Conservation (phyloP, 192 early-diverging fungal species). For the Entomortierella parvispora region DNA sequence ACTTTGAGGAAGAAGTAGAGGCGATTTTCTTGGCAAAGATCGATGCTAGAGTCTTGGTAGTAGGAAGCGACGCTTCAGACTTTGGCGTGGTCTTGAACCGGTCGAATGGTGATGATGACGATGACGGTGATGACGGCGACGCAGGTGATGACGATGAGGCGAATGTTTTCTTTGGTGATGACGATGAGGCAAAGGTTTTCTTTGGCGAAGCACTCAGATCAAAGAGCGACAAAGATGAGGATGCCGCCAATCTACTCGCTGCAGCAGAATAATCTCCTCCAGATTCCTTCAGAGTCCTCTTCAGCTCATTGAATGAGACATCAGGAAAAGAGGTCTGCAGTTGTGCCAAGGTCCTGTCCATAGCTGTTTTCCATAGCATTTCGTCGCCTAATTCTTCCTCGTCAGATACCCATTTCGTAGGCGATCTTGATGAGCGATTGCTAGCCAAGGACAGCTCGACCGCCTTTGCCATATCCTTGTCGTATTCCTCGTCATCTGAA, state of each 20-base stretch:
- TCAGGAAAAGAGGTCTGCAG: constrained; percentile 31
- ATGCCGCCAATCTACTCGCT: constrained; percentile 10
- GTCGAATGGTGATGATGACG: too few relatives aligned
- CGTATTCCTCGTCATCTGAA: constrained; percentile 30
- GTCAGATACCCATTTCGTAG: background rate
- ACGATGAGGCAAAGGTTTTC: too few relatives aligned
- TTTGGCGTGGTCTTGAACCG: too few relatives aligned
- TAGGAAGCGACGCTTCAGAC: too few relatives aligned
- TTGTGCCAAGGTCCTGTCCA: constrained; percentile 19
- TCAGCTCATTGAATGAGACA: constrained; percentile 14
- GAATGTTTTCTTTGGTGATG: background rate
- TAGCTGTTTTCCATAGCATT: background rate
- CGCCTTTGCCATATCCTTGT: background rate
- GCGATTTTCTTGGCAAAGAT: too few relatives aligned
- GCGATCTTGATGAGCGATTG: background rate
- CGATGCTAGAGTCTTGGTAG: too few relatives aligned
- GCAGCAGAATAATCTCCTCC: constrained; percentile 24
- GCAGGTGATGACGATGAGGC: background rate
- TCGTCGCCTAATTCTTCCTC: background rate
- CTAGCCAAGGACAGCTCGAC: too few relatives aligned
- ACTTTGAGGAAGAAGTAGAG: too few relatives aligned
- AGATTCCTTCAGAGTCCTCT: constrained; percentile 5
- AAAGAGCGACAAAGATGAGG: background rate
- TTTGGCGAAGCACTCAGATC: background rate
- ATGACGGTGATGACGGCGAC: too few relatives aligned